Evolutionary conservation across 2,329 filamentous ascomycete genomes (phyloP).

Genomic region (Penicillium sp.): DNA sequence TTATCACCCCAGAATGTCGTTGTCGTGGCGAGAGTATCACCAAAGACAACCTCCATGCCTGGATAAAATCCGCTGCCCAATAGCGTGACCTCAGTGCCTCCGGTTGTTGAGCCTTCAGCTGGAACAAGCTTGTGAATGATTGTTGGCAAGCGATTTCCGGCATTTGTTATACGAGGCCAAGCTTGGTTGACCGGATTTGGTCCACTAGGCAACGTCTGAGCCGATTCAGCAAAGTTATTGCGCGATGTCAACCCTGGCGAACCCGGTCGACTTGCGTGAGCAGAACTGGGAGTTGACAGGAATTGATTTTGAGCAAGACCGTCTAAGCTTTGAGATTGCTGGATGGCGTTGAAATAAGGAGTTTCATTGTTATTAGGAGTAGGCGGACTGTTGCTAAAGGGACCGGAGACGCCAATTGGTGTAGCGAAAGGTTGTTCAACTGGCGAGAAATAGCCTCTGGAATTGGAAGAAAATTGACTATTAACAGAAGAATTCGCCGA

Average conservation of each 20-base stretch:
- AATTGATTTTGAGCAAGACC: slow-evolving; percentile 61
- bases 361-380: slow-evolving; percentile 65
- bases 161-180: slow-evolving; percentile 51
- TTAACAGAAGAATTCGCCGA: slow-evolving; percentile 34
- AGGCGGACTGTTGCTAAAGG: slow-evolving; percentile 59
- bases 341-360: slow-evolving; percentile 53
- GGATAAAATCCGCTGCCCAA: slow-evolving; percentile 77
- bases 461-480: slow-evolving; percentile 38
- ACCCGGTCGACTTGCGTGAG: slow-evolving; percentile 71
- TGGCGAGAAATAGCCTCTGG: slow-evolving; percentile 33
- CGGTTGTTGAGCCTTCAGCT: slow-evolving; percentile 72
- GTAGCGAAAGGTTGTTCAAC: slow-evolving; percentile 47
- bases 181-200: slow-evolving; percentile 49
- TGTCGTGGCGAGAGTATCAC: slow-evolving; percentile 63
- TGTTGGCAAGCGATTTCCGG: slow-evolving; percentile 52
- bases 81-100: slow-evolving; percentile 82
- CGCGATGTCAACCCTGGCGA: slow-evolving; percentile 49
- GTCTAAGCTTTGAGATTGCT: slow-evolving; percentile 62
- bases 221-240: slow-evolving; percentile 40
- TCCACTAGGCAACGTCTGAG: slow-evolving; percentile 25
- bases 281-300: slow-evolving; percentile 68
- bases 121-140: slow-evolving; percentile 81
- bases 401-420: slow-evolving; percentile 38
- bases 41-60: slow-evolving; percentile 80
- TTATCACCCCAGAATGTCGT: slow-evolving; percentile 78